Base-by-base conservation (phyloP, 345 rosid species). In the Ricinus communis region DNA sequence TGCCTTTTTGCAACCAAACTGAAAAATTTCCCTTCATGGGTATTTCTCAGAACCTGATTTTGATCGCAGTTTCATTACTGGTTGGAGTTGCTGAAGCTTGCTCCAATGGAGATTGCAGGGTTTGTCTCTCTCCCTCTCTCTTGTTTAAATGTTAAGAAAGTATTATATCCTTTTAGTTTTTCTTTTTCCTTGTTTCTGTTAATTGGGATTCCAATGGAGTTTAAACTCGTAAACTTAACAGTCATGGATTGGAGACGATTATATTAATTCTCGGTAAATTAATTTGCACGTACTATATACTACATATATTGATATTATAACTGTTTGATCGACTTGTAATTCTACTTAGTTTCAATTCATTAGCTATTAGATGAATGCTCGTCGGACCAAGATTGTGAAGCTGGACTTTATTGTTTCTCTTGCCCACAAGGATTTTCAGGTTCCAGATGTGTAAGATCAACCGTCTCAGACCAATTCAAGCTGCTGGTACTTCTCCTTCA, bases 341-440 rank as follows among this genome's bases (percentile, higher is more conserved):
- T 6, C 19, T 36, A 16, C 14, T 5, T 10, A 18, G 7, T 31
- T 27, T 12, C 3, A n/a, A 47, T 69, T 5, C n/a, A 52, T 11
- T 31, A 88, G 96, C 76, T 87, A 22, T 82, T 86, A 19, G 90
- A 86, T 38, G 72, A 65, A 46, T 90, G 96, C 70, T 85, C 87
- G 0, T 72, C 77, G 5, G 83, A 90, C 68, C 76, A 81, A 73
- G 92, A 90, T 78, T 90, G 96, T 40, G 86, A 24, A 62, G 84
- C 77, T 5, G 96, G 89, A 22, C 83, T 86, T 9, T 80, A 86
- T 50, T 90, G 96, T 61, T 85, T 82, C 71, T 71, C 82, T 36
- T 90, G 96, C 69, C 56, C 67, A 1, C 16, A 57, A 80, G 88
- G 83, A 65, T 82, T 83, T 77, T 71, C 75, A 15, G 90, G 89